Base-by-base conservation (phyloP, 1,284 basidiomycete species). In the Marasmius fiardii region DNA sequence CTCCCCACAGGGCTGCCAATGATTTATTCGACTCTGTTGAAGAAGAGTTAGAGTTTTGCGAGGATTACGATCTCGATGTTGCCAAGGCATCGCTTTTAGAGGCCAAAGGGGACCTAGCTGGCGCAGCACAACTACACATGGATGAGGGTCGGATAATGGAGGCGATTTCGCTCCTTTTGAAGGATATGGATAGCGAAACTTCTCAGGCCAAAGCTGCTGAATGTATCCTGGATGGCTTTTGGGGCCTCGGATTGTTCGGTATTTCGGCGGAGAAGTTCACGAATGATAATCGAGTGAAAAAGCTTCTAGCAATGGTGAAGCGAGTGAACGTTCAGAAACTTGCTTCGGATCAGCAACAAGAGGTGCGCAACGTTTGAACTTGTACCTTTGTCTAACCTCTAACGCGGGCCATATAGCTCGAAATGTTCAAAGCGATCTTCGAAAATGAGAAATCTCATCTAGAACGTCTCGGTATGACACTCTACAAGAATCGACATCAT, bases 111-210 rank as follows among this genome's bases (percentile, higher is more conserved):
- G 68, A 73, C 56, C 73, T 68, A 44, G 55, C 63, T 0, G 81
- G 86, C 23, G 86, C 85, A 0, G 86, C 84, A 0, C 72, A 82
- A 16, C 63, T 86, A 16, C 78, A 84, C 60, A 63, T 84, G 2
- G 63, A 65, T 1, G 79, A 84, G 65, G 83, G 83, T 24, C 74
- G 76, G 2, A 67, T 64, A 1, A 43, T 77, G 2, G 72, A 81
- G 18, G 86, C 82, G 0, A 78, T 85, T 31, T 61, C 62, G 3
- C 63, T 79, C 1, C 70, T 85, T 37, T 60, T 85, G 18, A 64
- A 67, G 50, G 77, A 79, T 49, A 57, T 34, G 1, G 39, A 49
- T 18, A 49, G 68, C n/a, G 41, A 43, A 6, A 16, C 59, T 0
- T 73, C 75, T 4, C 62, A 68, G 31, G 60, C 58, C 20, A 67